Evolutionary conservation across 2,329 filamentous ascomycete genomes (phyloP).

Genomic region (Aspergillus sp.): DNA sequence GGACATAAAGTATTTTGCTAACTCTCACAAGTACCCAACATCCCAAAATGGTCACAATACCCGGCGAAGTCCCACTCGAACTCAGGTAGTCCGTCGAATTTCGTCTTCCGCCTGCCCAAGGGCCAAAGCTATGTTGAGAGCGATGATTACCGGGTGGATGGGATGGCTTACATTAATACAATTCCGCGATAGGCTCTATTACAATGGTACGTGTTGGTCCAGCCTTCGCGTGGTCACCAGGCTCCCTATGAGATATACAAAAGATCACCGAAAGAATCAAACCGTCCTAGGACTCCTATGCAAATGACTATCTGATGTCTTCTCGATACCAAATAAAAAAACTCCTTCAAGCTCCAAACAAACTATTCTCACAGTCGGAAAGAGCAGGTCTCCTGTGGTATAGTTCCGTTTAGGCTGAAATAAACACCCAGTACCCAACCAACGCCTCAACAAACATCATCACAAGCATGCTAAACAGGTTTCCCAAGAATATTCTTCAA

Average conservation of each 20-base stretch:
- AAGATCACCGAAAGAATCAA: too few relatives aligned
- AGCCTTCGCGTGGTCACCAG: neutral
- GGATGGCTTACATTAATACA: constrained; percentile 29
- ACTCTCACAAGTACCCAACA: constrained; percentile 18
- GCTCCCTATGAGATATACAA: too few relatives aligned
- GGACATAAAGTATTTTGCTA: neutral
- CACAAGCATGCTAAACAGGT: neutral
- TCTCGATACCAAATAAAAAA: neutral
- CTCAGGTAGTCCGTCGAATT: constrained; percentile 16
- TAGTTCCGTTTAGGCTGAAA: too few relatives aligned
- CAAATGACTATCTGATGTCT: neutral
- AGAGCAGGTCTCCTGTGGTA: too few relatives aligned
- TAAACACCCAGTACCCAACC: too few relatives aligned
- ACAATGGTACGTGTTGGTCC: neutral
- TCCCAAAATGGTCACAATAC: constrained; percentile 27
- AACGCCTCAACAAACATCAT: neutral
- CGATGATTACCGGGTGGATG: constrained; percentile 27
- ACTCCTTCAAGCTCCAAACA: neutral
- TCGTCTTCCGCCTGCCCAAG: constrained; percentile 29
- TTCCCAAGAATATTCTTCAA: constrained; percentile 3
- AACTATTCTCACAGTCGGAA: too few relatives aligned
- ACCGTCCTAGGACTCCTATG: neutral
- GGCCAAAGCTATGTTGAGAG: constrained; percentile 27
- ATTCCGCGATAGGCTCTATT: constrained; percentile 21
- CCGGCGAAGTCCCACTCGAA: constrained; percentile 2